Conservation (phyloP, 495 filamentous ascomycete species). For the Penicillium ucsense region DNA sequence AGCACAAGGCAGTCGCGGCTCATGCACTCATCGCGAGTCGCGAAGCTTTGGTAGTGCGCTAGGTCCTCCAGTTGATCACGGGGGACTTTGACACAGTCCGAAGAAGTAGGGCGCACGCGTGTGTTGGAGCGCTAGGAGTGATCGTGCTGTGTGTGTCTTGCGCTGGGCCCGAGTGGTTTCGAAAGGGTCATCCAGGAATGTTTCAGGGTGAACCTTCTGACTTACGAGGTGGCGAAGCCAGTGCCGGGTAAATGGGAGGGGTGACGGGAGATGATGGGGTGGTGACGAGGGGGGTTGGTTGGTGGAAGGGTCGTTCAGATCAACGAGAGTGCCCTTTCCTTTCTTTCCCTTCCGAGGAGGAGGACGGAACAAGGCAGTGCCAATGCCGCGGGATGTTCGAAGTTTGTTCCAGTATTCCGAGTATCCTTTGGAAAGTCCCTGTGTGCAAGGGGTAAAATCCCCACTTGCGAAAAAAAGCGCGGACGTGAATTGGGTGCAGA, state of each 20-base stretch:
- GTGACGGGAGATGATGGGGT: neutral
- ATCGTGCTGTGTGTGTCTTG: neutral
- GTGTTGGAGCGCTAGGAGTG: neutral
- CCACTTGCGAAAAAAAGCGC: constrained; percentile 5
- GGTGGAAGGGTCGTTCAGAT: no score
- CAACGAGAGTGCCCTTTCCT: neutral
- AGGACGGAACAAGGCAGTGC: neutral
- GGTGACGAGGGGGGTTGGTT: neutral
- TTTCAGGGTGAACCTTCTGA: constrained; percentile 14
- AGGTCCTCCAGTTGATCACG: constrained; percentile 4
- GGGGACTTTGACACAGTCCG: constrained; percentile 6
- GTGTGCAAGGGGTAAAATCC: constrained; percentile 20
- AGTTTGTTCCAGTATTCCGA: constrained; percentile 4
- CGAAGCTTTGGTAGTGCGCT: constrained; percentile 3
- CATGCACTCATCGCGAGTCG: constrained; percentile 14
- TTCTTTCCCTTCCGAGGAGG: neutral
- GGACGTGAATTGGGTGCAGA: constrained; percentile 6
- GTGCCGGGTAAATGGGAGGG: neutral
- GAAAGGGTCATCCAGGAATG: constrained; percentile 12
- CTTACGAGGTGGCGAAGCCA: constrained; percentile 3
- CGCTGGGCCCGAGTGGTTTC: neutral
- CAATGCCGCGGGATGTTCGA: neutral
- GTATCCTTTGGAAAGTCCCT: constrained; percentile 12
- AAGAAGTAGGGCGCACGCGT: constrained; percentile 7
- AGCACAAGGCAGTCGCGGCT: constrained; percentile 3